Base-by-base conservation (phyloP, 306 rosid genomes). In the Herpetospermum pedunculosum region DNA sequence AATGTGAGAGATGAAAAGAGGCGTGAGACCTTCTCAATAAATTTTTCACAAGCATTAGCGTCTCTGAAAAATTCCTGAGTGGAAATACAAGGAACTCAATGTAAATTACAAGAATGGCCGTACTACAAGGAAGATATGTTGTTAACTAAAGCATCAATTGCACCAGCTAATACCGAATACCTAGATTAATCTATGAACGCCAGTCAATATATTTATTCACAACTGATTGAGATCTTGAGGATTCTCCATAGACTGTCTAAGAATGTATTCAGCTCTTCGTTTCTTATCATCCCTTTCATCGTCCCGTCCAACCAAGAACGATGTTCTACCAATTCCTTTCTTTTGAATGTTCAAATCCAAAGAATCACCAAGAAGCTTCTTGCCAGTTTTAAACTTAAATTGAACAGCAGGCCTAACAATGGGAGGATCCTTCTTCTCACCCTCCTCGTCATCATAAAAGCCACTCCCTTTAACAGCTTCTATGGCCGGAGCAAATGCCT, bases 231-330 rank as follows among this genome's bases (percentile, higher is more conserved):
- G 97, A 73, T 93, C 98, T 64, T 88, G 96, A 2, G 97, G 90
- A 55, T 86, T 88, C 81, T 88, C 92, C 84, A 85, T 82, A 59
- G 98, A 82, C 32, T 89, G 97, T 76, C 87, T 88, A 67, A 92
- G 89, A 82, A 92, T 93, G 82, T 82, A 85, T 85, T 89, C 97
- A 3, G 97, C 96, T 78, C 96, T 87, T 76, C 96, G 85, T 85
- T 90, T 93, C 90, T 87, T 93, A 55, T 93, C 98, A 54, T 94
- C 97, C 46, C 97, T 84, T 75, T 91, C 97, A 13, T 91, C 95
- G 35, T 89, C 96, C 73, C 88, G 84, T 11, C 84, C 87, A 71
- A 77, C 83, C 82, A 84, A 81, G 49, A 72, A 62, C 0, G 76
- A 78, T 4, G 82, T 47, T 37, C 87, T 80, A 63, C 75, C 87